Percentiles rank a stretch among this genome's conserved stretches.
These are phyloP conservation scores for Septoria linicola DNA, from an alignment of 2,329 filamentous ascomycete species.

Conservation along the genomic window DNA sequence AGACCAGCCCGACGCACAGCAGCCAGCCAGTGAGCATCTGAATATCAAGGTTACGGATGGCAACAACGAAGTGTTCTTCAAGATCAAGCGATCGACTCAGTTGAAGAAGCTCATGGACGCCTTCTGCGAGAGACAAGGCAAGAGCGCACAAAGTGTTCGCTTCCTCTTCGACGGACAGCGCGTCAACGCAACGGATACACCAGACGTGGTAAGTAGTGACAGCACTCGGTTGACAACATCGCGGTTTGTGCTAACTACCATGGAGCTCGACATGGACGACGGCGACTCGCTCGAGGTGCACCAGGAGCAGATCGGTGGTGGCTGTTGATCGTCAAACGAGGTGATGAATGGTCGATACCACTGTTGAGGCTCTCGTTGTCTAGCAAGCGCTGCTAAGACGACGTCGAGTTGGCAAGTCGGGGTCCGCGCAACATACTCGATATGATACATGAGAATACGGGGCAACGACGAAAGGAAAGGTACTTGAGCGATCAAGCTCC, in stretches of 20 bases:
- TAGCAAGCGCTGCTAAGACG: too few species aligned
- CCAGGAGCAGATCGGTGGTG: conserved; percentile 92
- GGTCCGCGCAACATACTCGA: too few species aligned
- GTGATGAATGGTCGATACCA: background rate
- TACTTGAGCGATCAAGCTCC: background rate
- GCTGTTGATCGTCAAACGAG: conserved; percentile 17
- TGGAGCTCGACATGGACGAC: conserved; percentile 97
- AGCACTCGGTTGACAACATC: background rate
- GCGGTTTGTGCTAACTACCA: too few species aligned
- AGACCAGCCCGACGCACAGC: conserved; percentile 44
- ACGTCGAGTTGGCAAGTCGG: too few species aligned
- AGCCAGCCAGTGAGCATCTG: conserved; percentile 67
- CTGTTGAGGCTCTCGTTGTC: background rate
- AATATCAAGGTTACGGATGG: conserved; percentile 99
- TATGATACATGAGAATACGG: too few species aligned
- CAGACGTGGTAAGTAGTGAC: conserved; percentile 72
- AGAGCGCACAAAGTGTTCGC: conserved; percentile 76
- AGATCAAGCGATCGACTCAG: conserved; percentile 96
- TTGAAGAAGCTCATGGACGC: conserved; percentile 98
- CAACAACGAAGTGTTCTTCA: conserved; percentile 99
- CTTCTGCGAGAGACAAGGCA: conserved; percentile 95
- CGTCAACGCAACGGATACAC: conserved; percentile 84
- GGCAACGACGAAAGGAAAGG: background rate
- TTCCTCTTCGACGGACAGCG: conserved; percentile 96
- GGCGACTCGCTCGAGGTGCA: conserved; percentile 96